Percentiles rank a stretch among this genome's conserved stretches.
These are phyloP conservation scores for Hymenoscyphus occultus DNA, from an alignment of 2,329 filamentous ascomycete genomes.

Conservation along the genomic window DNA sequence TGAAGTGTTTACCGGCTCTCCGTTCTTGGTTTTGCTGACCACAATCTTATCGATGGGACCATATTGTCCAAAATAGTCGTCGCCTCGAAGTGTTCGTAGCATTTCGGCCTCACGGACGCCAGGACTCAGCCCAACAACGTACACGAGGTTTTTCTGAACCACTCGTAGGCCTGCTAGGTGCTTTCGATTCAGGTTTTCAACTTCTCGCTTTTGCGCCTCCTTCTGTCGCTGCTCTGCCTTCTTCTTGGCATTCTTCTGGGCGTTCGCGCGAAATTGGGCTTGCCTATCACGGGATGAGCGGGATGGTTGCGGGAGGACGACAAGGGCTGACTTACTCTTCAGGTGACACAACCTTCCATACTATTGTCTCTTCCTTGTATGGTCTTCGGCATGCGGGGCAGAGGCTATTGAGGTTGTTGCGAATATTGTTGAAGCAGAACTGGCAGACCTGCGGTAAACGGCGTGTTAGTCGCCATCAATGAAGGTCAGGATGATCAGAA, in stretches of 20 bases:
- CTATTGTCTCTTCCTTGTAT: slow-evolving; percentile 95
- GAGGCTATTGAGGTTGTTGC: slow-evolving; percentile 94
- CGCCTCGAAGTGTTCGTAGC: slow-evolving; percentile 82
- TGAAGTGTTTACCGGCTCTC: slow-evolving; percentile 57
- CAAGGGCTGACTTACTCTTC: slow-evolving; percentile 71
- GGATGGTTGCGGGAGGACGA: slow-evolving; percentile 10
- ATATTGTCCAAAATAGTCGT: slow-evolving; percentile 96
- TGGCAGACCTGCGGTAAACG: slow-evolving; percentile 75
- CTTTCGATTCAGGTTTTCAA: slow-evolving; percentile 91
- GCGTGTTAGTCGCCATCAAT: slow-evolving; percentile 13
- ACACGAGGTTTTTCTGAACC: slow-evolving; percentile 97
- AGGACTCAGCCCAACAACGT: slow-evolving; percentile 91
- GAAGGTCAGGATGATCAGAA: background rate
- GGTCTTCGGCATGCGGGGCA: slow-evolving; percentile 95
- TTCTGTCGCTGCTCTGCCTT: slow-evolving; percentile 84
- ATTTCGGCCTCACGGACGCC: slow-evolving; percentile 90
- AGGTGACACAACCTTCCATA: slow-evolving; percentile 90
- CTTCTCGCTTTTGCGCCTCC: slow-evolving; percentile 93
- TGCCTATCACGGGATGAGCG: slow-evolving; percentile 48
- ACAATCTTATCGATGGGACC: slow-evolving; percentile 98
- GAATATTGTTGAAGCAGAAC: slow-evolving; percentile 99
- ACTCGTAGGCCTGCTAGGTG: slow-evolving; percentile 93
- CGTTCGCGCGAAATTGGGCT: slow-evolving; percentile 71
- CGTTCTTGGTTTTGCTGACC: slow-evolving; percentile 80
- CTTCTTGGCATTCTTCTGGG: slow-evolving; percentile 90